Percentiles rank a stretch among this genome's conserved stretches.
phyloP scores from a whole-genome alignment of 2,329 filamentous ascomycete species.

The Lecanicillium sp. region DNA sequence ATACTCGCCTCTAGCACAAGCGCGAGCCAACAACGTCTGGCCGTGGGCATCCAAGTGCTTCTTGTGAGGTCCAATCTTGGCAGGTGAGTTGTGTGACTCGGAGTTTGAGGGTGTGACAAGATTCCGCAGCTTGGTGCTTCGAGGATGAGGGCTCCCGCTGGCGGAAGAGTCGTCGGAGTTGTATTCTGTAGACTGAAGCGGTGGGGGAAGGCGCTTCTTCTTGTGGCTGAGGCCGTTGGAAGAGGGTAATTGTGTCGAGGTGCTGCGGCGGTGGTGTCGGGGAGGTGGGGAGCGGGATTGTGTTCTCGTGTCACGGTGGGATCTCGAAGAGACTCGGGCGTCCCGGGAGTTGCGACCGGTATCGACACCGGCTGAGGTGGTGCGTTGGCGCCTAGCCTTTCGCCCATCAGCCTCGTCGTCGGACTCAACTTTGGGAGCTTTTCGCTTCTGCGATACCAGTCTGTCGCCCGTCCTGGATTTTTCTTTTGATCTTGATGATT shows the following conservation, averaged over 20 bases:
- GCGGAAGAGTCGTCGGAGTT: conserved; percentile 62
- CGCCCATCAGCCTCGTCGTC: conserved; percentile 51
- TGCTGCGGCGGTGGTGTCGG: conserved; percentile 55
- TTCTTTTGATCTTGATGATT: conserved; percentile 41
- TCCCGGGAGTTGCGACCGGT: conserved; percentile 27
- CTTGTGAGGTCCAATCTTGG: conserved; percentile 66
- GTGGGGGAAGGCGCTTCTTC: conserved; percentile 56
- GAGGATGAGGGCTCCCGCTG: conserved; percentile 53
- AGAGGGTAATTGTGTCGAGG: conserved; percentile 56
- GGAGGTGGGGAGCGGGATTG: conserved; percentile 56
- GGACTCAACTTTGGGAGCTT: conserved; percentile 47
- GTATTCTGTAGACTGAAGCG: conserved; percentile 57
- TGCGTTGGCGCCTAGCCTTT: conserved; percentile 49
- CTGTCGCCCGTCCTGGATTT: conserved; percentile 43
- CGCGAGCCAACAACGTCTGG: conserved; percentile 82
- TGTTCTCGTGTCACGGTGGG: conserved; percentile 26
- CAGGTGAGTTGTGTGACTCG: conserved; percentile 58
- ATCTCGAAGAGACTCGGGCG: conserved; percentile 28
- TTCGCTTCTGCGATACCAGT: conserved; percentile 45
- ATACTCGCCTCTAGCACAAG: conserved; percentile 79
- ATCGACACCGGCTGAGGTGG: conserved; percentile 39
- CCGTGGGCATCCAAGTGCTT: conserved; percentile 90
- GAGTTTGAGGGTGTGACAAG: conserved; percentile 50
- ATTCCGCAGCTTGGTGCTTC: conserved; percentile 51
- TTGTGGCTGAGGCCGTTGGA: conserved; percentile 52